These are phyloP conservation scores for Russula sp. DNA, from an alignment of 768 basidiomycete genomes.

Conservation along the genomic window DNA sequence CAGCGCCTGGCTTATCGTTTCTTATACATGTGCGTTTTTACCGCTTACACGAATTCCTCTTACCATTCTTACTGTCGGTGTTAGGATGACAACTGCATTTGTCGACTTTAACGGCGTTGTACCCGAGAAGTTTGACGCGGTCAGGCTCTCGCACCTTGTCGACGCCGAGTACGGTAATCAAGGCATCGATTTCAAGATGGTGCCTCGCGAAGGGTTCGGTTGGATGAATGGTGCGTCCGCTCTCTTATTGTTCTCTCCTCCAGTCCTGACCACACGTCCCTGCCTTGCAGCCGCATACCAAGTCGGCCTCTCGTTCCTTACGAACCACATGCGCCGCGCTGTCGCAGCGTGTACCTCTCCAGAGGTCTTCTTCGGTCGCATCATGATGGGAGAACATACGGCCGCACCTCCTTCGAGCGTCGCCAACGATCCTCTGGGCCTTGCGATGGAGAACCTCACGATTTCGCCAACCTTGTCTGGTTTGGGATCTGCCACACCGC, in stretches of 20 bases:
- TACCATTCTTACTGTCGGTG: slow-evolving; percentile 19
- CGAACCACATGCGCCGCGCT: slow-evolving; percentile 91
- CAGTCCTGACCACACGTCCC: slow-evolving; percentile 3
- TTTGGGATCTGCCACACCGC: slow-evolving; percentile 18
- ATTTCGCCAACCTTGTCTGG: slow-evolving; percentile 21
- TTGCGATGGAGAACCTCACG: slow-evolving; percentile 41
- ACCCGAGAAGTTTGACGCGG: slow-evolving; percentile 98
- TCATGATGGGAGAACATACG: slow-evolving; percentile 39
- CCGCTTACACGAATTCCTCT: background rate
- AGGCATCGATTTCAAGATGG: slow-evolving; percentile 96
- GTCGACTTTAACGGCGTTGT: slow-evolving; percentile 98
- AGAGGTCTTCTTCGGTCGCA: slow-evolving; percentile 74
- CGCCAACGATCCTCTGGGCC: slow-evolving; percentile 39
- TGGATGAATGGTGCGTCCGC: slow-evolving; percentile 87
- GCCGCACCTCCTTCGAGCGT: slow-evolving; percentile 38
- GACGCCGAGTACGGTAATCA: slow-evolving; percentile 97
- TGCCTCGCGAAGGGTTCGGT: slow-evolving; percentile 95
- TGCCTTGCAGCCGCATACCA: slow-evolving; percentile 77
- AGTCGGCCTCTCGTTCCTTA: slow-evolving; percentile 92
- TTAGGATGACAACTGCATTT: slow-evolving; percentile 88
- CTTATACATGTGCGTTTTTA: slow-evolving; percentile 81
- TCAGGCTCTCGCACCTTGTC: slow-evolving; percentile 91
- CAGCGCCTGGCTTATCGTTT: slow-evolving; percentile 92
- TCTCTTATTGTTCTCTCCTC: background rate
- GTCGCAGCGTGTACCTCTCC: slow-evolving; percentile 93